Conservation (phyloP, 202 grass and related monocot species). For the Zizania palustris region DNA sequence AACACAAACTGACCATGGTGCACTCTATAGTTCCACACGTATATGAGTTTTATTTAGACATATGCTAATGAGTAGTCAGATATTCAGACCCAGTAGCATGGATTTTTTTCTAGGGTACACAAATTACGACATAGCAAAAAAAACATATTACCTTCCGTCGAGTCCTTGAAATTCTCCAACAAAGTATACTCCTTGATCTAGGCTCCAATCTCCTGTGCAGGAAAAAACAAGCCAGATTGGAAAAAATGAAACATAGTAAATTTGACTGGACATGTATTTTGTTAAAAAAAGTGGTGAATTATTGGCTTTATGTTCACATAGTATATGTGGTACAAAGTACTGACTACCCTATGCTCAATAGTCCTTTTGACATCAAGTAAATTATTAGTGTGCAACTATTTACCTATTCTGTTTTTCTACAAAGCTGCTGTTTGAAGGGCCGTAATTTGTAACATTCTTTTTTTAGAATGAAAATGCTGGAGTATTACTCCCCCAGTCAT, state of each 20-base stretch:
- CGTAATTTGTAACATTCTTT: conserved; percentile 12
- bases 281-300: not conserved
- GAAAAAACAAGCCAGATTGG: conserved; percentile 23
- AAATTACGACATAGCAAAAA: not conserved
- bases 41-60: not conserved
- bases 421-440: not conserved
- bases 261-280: not conserved
- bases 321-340: conserved; percentile 5
- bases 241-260: conserved; percentile 22
- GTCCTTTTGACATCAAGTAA: conserved; percentile 4
- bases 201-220: conserved; percentile 79
- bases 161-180: conserved; percentile 71
- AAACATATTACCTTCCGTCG: conserved; percentile 65
- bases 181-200: conserved; percentile 77
- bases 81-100: conserved; percentile 1
- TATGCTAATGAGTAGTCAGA: not conserved
- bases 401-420: not conserved
- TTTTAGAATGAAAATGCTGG: conserved; percentile 1
- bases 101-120: conserved; percentile 1
- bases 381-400: not conserved
- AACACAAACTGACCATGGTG: not conserved
- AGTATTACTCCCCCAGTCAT: not conserved
- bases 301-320: not conserved
- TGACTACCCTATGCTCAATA: not conserved
- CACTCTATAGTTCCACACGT: not conserved